These are phyloP conservation scores for Crithidia brevicula DNA, from an alignment of 208 protist genomes.

Conservation along the genomic window DNA sequence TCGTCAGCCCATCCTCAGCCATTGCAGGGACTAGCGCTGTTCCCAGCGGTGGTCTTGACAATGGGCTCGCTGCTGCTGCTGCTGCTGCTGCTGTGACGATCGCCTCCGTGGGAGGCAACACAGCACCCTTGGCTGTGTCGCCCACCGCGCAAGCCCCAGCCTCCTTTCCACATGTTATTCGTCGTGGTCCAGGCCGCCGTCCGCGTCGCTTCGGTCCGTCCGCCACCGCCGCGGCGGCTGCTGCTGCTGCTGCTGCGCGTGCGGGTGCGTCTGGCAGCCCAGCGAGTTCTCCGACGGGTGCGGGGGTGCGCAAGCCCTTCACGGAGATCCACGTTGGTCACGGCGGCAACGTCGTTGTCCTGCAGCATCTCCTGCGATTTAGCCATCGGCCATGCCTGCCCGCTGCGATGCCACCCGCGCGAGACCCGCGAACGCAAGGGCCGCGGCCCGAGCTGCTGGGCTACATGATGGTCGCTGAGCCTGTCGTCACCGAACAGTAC, in stretches of 20 bases:
- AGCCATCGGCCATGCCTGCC: conserved; percentile 58
- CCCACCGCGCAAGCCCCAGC: too few species aligned
- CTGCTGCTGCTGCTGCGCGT: not conserved
- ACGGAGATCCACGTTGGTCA: conserved; percentile 34
- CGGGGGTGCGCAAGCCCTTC: conserved; percentile 6
- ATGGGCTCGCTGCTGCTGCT: not conserved
- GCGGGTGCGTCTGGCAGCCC: not conserved
- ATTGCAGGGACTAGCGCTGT: too few species aligned
- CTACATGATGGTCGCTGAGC: conserved; percentile 73
- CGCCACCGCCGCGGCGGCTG: not conserved
- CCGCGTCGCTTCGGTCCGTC: conserved; percentile 17
- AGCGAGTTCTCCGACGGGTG: not conserved
- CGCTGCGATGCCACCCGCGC: conserved; percentile 59
- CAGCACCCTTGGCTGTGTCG: not conserved
- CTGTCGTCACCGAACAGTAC: conserved; percentile 85
- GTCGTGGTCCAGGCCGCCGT: conserved; percentile 25
- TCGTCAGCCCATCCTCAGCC: too few species aligned
- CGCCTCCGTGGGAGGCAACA: not conserved
- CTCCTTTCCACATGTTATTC: too few species aligned
- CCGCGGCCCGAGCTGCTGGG: conserved; percentile 54
- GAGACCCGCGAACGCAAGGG: conserved; percentile 38
- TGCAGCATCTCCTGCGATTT: conserved; percentile 83
- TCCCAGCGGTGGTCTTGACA: not conserved
- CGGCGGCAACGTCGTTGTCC: conserved; percentile 54
- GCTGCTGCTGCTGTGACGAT: not conserved